Conservation (phyloP, 2,329 filamentous ascomycete species). For the Microsporum ferrugineum region DNA sequence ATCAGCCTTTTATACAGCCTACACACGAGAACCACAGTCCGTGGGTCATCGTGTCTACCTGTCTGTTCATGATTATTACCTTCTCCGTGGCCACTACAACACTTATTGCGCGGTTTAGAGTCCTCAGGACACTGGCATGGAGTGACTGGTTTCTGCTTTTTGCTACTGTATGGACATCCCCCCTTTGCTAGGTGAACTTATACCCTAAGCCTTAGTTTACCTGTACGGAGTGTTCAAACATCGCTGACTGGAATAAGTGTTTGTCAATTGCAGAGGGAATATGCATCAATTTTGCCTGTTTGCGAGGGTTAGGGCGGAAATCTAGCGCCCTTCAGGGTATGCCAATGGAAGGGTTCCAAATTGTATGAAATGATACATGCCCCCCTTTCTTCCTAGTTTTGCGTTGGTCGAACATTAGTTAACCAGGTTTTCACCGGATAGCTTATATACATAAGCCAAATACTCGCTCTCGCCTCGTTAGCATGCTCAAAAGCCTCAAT, state of each 20-base stretch:
- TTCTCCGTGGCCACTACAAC: constrained; percentile 15
- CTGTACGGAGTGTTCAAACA: no score
- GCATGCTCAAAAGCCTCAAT: constrained; percentile 18
- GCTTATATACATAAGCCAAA: constrained; percentile 17
- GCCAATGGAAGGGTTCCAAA: constrained; percentile 14
- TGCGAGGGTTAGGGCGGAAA: constrained; percentile 16
- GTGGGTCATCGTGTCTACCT: constrained; percentile 12
- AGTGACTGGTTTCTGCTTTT: constrained; percentile 14
- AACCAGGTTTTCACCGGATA: constrained; percentile 6
- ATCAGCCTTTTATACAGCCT: constrained; percentile 13
- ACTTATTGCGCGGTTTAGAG: constrained; percentile 14
- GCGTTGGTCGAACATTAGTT: not conserved
- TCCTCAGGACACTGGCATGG: constrained; percentile 13
- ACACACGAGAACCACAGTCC: constrained; percentile 12
- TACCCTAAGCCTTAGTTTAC: not conserved
- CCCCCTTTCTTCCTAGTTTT: not conserved
- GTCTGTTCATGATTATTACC: constrained; percentile 14
- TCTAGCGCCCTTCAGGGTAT: constrained; percentile 10
- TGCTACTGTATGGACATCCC: constrained; percentile 12
- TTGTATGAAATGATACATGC: constrained; percentile 9
- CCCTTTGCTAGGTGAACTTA: not conserved
- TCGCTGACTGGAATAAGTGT: constrained; percentile 4
- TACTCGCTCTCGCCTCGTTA: constrained; percentile 14
- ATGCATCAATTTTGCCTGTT: constrained; percentile 15
- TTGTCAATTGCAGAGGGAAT: constrained; percentile 12